These are phyloP conservation scores for Golubevia sp. DNA, from an alignment of 1,284 basidiomycete genomes.

Conservation along the genomic window DNA sequence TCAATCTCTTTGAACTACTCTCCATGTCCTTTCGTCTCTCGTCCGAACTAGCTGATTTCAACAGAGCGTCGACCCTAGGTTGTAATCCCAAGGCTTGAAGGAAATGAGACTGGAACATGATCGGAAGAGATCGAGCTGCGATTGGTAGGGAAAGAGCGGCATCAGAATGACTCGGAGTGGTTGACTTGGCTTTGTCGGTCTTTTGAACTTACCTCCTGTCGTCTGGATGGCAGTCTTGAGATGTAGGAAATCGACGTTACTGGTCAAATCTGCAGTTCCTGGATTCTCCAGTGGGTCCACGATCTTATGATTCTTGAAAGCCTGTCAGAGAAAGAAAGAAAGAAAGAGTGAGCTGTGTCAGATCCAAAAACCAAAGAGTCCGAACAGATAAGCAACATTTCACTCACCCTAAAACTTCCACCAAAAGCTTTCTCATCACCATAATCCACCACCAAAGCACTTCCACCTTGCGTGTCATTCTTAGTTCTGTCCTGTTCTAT, in stretches of 20 bases:
- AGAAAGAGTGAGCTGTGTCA: not conserved
- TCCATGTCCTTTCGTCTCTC: constrained; percentile 65
- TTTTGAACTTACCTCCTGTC: not conserved
- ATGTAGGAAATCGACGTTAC: constrained; percentile 55
- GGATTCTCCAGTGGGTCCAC: constrained; percentile 47
- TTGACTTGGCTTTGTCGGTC: not conserved
- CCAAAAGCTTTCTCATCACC: constrained; percentile 48
- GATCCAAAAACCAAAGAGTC: not conserved
- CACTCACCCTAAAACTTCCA: constrained; percentile 35
- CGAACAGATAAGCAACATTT: not conserved
- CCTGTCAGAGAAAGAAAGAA: constrained; percentile 4
- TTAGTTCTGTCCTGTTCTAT: constrained; percentile 12
- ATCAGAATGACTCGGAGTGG: constrained; percentile 68
- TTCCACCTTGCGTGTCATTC: constrained; percentile 26
- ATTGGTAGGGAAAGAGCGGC: constrained; percentile 13
- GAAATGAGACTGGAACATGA: constrained; percentile 74
- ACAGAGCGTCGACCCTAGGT: constrained; percentile 69
- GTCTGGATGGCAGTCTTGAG: constrained; percentile 30
- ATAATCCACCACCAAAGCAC: constrained; percentile 52
- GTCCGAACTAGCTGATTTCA: constrained; percentile 65
- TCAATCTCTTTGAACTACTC: constrained; percentile 65
- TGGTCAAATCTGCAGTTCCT: constrained; percentile 51
- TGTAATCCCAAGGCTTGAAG: constrained; percentile 69
- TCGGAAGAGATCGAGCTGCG: constrained; percentile 68
- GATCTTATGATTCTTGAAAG: constrained; percentile 43